Percentiles rank a stretch among this genome's conserved stretches.
phyloP scores from a whole-genome alignment of 331 rosid genomes.

The Arachis monticola region DNA sequence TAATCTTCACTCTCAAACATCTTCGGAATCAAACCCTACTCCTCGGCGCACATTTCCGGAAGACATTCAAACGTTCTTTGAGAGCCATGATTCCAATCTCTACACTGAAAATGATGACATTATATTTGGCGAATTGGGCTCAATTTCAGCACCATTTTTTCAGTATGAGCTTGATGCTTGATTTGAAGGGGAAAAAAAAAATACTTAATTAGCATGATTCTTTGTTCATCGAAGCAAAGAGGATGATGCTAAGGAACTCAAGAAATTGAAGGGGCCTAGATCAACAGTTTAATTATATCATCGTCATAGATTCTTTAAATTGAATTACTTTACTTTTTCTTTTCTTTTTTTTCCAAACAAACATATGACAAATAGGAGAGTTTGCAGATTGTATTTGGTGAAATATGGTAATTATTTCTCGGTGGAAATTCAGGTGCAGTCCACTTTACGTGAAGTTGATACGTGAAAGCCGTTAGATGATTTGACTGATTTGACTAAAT shows the following conservation, averaged over 20 bases:
- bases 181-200: neutral
- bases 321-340: neutral
- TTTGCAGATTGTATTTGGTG: slow-evolving; percentile 29
- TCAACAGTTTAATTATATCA: slow-evolving; percentile 12
- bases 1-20: neutral
- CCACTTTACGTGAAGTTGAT: too few species aligned
- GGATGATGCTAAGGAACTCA: neutral
- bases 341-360: too few species aligned
- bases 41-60: slow-evolving; percentile 73
- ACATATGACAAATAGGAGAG: neutral
- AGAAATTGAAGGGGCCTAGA: neutral
- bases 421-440: too few species aligned
- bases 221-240: slow-evolving; percentile 13
- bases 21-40: slow-evolving; percentile 37
- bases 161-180: slow-evolving; percentile 62
- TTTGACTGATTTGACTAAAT: too few species aligned
- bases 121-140: slow-evolving; percentile 67
- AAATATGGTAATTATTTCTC: slow-evolving; percentile 7
- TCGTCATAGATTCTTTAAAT: slow-evolving; percentile 27
- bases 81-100: slow-evolving; percentile 55
- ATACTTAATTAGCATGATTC: neutral
- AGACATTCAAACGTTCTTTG: slow-evolving; percentile 87
- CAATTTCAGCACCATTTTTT: slow-evolving; percentile 61
- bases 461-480: too few species aligned
- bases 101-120: slow-evolving; percentile 61